Evolutionary conservation across 768 basidiomycete genomes (phyloP), one percentile per base, ranked within the genome.

Genomic region (Amanita thiersii): DNA sequence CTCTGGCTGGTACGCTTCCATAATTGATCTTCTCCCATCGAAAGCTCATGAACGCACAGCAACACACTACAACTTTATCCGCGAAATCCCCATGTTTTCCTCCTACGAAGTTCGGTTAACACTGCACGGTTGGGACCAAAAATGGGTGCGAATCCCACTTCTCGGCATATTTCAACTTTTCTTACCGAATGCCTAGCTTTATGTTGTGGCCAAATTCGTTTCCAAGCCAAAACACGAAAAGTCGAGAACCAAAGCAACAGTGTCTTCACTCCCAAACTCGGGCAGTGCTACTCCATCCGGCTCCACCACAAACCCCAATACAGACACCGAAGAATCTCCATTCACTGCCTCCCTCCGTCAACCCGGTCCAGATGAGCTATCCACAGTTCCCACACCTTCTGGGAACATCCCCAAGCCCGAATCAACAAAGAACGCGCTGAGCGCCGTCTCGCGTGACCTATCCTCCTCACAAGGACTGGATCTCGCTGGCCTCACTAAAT

Each of bases 71-170:
- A 64, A 72, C 47, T 87, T 82, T 56, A 59, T 85, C 32, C 72
- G 72, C 11, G 86, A 88, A 58, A 84, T 88, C 17, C 72, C 81
- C 1, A 75, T 80, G 39, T 58, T 83, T 5, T 52, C 68, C 6
- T 56, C 59, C 1, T 87, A 81, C 48, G 81, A 87, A 58, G 66
- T 86, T 7, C 65, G 77, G 29, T 52, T 73, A 8, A 64, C 56
- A 17, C 58, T 85, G 2, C 78, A 63, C 8, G 62, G 70, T 4
- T 88, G 86, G 86, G 84, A 86, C 39, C 61, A 78, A 24, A 88
- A 88, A 73, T 87, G 85, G 85, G 84, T 82, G 50, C 34, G 75
- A 59, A 24, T 14, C 8, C 39, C 30, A 24, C 15, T 3, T 26
- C 11, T 30, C 35, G 3, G 14, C 6, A 7, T 5, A 4, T 21